Evolutionary conservation across 2,329 filamentous ascomycete genomes (phyloP), one percentile per base, ranked within the genome.

Genomic region (Calonectria hongkongensis): DNA sequence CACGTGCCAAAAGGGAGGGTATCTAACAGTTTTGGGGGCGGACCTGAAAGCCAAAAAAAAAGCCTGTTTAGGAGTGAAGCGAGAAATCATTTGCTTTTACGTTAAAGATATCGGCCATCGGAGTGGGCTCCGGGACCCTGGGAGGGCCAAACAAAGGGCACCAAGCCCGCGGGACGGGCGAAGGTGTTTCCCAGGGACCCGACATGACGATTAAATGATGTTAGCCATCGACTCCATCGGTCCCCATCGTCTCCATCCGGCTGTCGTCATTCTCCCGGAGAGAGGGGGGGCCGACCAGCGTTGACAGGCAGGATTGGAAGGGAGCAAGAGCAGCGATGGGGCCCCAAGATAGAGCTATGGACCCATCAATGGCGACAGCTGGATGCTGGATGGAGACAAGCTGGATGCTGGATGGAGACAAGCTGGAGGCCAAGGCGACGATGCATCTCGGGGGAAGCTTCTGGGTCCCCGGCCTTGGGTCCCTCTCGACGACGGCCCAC

Each of bases 1-100:
- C 77, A 79, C 77, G 77, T 79, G 77, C 77, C 21, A 27, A 48
- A n/a, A 33, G 66, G 58, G 74, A 48, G 76, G 76, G 76, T 58
- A 39, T 58, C 54, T 58, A 58, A 58, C 54, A 58, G 54, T 58
- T 58, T 58, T 58, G 30, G 60, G 73, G 71, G 66, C 58, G 54
- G 45, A 48, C 50, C 50, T 58, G 41, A 64, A 69, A 69, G 58
- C 51, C 67, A 69, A 64, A 69, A 47, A 39, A 43, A 58, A 25
- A 27, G n/a, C 33, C 54, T 39, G 28, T 66, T 47, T 33, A 33
- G 16, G 16, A 18, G 64, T 43, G 36, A 54, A 58, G 10, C 54
- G 33, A 58, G 39, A 51, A 48, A 50, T 41, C 30, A 50, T 47
- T 48, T 64, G 43, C 27, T 50, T 64, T 64, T 33, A 47, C 60